Evolutionary conservation across 2,329 filamentous ascomycete species (phyloP).

Genomic region (Aspergillus neotritici): DNA sequence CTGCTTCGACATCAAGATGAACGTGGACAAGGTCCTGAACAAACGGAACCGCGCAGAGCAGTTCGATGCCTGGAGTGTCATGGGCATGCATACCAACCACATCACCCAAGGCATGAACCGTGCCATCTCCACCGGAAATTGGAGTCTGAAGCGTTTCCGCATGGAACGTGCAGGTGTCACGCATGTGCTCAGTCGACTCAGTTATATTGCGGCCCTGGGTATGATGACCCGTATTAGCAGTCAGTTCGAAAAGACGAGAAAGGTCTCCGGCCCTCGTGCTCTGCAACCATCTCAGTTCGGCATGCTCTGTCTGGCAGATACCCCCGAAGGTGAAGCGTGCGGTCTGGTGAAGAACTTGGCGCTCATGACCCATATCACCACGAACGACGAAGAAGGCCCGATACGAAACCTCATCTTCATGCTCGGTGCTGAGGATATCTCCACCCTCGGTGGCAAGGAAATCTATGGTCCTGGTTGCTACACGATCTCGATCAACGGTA

Average conservation of each 20-base stretch:
- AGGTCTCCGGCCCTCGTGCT: conserved; percentile 91
- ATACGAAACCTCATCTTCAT: conserved; percentile 82
- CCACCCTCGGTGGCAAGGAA: conserved; percentile 74
- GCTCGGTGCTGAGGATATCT: conserved; percentile 76
- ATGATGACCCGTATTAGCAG: conserved; percentile 99
- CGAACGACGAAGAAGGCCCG: conserved; percentile 86
- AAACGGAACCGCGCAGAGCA: conserved; percentile 85
- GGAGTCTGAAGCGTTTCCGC: conserved; percentile 95
- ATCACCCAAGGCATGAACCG: conserved; percentile 93
- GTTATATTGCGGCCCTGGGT: conserved; percentile 91
- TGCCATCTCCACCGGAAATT: conserved; percentile 95
- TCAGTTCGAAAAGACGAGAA: conserved; percentile 98
- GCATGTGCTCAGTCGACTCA: conserved; percentile 88
- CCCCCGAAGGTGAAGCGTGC: conserved; percentile 96
- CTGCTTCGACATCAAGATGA: conserved; percentile 79
- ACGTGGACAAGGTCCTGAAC: conserved; percentile 91
- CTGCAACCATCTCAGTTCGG: conserved; percentile 96
- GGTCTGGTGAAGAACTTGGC: conserved; percentile 97
- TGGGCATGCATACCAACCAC: conserved; percentile 75
- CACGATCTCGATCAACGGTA: conserved; percentile 92
- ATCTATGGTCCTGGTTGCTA: conserved; percentile 81
- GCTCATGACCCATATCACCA: conserved; percentile 98
- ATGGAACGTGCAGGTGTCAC: conserved; percentile 98
- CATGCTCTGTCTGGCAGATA: conserved; percentile 96
- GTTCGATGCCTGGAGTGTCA: conserved; percentile 79